Evolutionary conservation across 805 yeast genomes (phyloP).

Genomic region (Ogataea haglerorum): DNA sequence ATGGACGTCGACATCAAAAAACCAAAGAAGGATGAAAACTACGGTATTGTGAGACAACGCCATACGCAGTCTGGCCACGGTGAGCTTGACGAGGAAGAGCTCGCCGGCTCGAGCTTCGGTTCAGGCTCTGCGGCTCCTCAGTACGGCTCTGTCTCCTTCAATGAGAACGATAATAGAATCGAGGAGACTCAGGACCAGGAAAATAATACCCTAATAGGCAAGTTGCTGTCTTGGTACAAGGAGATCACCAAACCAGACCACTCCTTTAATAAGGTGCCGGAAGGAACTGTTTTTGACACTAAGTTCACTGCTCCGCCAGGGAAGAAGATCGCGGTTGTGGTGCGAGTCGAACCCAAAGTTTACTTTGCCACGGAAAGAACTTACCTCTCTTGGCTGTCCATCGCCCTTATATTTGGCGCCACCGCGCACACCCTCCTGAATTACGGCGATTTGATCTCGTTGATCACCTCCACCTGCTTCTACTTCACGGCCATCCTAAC

Average conservation of each 20-base stretch:
- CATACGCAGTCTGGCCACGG: slow-evolving; percentile 41
- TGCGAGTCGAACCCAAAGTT: slow-evolving; percentile 97
- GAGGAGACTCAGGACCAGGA: slow-evolving; percentile 21
- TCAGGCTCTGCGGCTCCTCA: slow-evolving; percentile 11
- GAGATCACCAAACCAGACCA: slow-evolving; percentile 34
- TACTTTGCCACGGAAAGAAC: slow-evolving; percentile 98
- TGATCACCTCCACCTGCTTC: slow-evolving; percentile 83
- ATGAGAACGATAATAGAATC: slow-evolving; percentile 28
- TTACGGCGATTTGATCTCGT: slow-evolving; percentile 73
- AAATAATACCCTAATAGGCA: slow-evolving; percentile 15
- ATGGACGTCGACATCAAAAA: slow-evolving; percentile 94
- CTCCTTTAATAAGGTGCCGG: slow-evolving; percentile 58
- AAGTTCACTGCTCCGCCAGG: slow-evolving; percentile 78
- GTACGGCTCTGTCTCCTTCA: slow-evolving; percentile 32
- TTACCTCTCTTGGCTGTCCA: slow-evolving; percentile 87
- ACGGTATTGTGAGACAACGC: slow-evolving; percentile 57
- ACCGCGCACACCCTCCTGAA: slow-evolving; percentile 83
- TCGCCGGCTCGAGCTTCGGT: slow-evolving; percentile 34
- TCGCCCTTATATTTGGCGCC: slow-evolving; percentile 82
- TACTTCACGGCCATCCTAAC: slow-evolving; percentile 76
- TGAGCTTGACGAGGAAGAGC: slow-evolving; percentile 64
- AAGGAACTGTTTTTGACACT: slow-evolving; percentile 60
- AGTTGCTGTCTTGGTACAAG: slow-evolving; percentile 15
- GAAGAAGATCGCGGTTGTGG: slow-evolving; percentile 85
- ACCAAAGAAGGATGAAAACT: slow-evolving; percentile 60